Conservation (phyloP, 208 protist genomes). For the Leishmania guyanensis region DNA sequence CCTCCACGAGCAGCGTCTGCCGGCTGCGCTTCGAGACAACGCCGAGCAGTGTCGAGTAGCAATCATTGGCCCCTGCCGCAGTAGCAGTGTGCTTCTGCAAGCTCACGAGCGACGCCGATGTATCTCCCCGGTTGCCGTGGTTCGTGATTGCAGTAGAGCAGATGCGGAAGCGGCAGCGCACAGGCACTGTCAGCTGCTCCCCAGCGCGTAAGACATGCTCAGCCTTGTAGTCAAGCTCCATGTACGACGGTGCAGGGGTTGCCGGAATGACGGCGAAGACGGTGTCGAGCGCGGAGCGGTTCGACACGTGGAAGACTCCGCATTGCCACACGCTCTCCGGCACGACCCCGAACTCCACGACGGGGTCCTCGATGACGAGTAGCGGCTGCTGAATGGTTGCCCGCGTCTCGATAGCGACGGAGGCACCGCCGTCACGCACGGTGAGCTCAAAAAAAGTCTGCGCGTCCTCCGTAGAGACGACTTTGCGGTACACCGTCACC, state of each 20-base stretch:
- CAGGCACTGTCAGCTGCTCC: constrained; percentile 49
- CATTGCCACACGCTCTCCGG: constrained; percentile 77
- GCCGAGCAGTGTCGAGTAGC: constrained; percentile 52
- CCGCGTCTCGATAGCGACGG: constrained; percentile 81
- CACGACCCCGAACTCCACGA: constrained; percentile 75
- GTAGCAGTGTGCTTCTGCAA: neutral
- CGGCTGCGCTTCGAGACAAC: constrained; percentile 57
- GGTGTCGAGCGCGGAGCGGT: constrained; percentile 78
- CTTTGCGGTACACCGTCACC: constrained; percentile 89
- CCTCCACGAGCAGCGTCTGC: constrained; percentile 69
- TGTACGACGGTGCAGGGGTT: constrained; percentile 44
- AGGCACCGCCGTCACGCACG: constrained; percentile 70
- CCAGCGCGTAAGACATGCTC: constrained; percentile 57
- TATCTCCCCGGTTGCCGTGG: neutral
- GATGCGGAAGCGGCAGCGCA: constrained; percentile 59
- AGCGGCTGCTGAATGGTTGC: constrained; percentile 79
- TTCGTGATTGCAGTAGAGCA: neutral
- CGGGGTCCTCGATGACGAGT: constrained; percentile 59
- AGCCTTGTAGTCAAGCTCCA: constrained; percentile 54
- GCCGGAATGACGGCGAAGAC: constrained; percentile 64
- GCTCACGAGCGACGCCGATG: neutral
- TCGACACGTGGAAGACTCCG: constrained; percentile 61
- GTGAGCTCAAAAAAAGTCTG: constrained; percentile 91
- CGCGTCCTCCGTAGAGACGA: constrained; percentile 67
- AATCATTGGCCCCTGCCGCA: constrained; percentile 14